Evolutionary conservation across 164 flowering plant genomes (phyloP), one percentile per base, ranked within the genome.

Genomic region (Piper longum): DNA sequence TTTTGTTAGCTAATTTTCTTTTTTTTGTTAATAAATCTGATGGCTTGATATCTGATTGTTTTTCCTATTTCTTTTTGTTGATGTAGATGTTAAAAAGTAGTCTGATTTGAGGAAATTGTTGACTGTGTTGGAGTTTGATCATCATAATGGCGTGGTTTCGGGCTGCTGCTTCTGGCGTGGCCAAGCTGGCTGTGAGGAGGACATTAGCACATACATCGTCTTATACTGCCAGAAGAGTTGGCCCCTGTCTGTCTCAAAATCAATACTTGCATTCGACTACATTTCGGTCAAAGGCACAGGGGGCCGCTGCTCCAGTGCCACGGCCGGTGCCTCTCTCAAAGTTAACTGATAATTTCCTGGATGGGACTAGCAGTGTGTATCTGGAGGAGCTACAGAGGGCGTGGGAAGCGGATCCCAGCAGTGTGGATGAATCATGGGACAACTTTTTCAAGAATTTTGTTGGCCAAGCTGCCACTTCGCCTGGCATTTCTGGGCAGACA

Each of bases 391-490:
- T 93, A 26, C 99, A 93, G 62, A 81, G 99, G 71, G 85, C 92
- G n/a, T 93, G 99, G 99, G 99, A 93, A 72, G 83, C 80, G 45
- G 96, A 93, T 66, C 96, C 98, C 0, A 75, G 54, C 56, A 93
- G 97, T 69, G 99, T 93, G 16, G 99, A 93, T 80, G 99, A 93
- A 66, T 90, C 96, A 0, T 93, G 99, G 99, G 96, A 93, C 75
- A 93, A 88, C 71, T 93, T 93, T 77, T 93, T 93, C 56, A 81
- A 91, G 56, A 93, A 93, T 64, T 93, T 93, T 71, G 95, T 88
- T 55, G 99, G 99, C 59, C 91, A 83, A 68, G 89, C 97, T 0
- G 67, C 91, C 0, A 83, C 91, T 0, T 83, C 96, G 0, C 91
- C 96, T 55, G 97, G 96, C 54, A 77, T 90, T 56, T 90, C 97